A percentile compares a stretch with the other conserved stretches of the same genome.
Conservation (phyloP, 1,284 basidiomycete species). For the Fomitopsis betulina region DNA sequence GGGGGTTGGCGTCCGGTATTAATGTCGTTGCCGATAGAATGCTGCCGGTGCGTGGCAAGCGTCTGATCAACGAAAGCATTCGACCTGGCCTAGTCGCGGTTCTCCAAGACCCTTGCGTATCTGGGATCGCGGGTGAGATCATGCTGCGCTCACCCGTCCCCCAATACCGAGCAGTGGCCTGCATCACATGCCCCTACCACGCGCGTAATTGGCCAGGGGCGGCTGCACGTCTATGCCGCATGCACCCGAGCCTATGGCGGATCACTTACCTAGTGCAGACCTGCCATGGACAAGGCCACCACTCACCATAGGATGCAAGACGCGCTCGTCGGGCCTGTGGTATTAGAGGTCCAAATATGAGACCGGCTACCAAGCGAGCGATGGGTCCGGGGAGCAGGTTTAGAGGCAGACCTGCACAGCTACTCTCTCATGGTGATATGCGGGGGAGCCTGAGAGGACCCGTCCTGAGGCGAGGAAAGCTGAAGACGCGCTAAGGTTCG, state of each 20-base stretch:
- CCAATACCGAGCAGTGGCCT: constrained; percentile 5
- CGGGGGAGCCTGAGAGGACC: not conserved
- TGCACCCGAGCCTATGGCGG: too few relatives aligned
- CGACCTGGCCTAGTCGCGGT: constrained; percentile 22
- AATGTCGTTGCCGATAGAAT: constrained; percentile 21
- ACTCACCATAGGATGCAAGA: too few relatives aligned
- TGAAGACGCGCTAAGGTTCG: not conserved
- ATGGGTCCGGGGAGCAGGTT: too few relatives aligned
- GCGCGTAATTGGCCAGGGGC: constrained; percentile 2
- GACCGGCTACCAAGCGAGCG: too few relatives aligned
- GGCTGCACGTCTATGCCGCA: too few relatives aligned
- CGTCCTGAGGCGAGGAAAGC: not conserved
- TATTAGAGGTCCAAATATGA: too few relatives aligned
- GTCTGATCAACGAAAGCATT: constrained; percentile 20
- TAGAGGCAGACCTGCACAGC: too few relatives aligned
- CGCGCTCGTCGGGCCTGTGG: too few relatives aligned
- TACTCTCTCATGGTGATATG: too few relatives aligned
- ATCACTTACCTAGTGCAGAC: too few relatives aligned
- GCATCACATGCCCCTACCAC: constrained; percentile 11
- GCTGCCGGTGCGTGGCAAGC: constrained; percentile 24
- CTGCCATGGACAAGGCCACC: too few relatives aligned
- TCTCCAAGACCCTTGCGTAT: not conserved
- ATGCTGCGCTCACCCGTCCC: not conserved
- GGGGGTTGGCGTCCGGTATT: constrained; percentile 15
- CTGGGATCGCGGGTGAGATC: constrained; percentile 8